A percentile compares a stretch with the other conserved stretches of the same genome.
Evolutionary conservation across 78 protist genomes (phyloP).

Genomic region (Speleostelium caveatum): DNA sequence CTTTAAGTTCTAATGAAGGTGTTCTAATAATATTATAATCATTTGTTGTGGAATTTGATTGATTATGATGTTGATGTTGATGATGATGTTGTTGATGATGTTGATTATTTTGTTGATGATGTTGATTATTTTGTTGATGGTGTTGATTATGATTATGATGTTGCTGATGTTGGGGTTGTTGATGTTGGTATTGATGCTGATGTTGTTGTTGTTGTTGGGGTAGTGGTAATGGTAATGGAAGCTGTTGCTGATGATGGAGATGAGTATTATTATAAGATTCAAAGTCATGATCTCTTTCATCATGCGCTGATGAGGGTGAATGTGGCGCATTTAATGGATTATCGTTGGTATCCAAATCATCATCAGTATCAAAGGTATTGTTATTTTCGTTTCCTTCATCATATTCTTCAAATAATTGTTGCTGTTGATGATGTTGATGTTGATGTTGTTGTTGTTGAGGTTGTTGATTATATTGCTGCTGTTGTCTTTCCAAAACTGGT

Average conservation of each 20-base stretch:
- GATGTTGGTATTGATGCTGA: background rate
- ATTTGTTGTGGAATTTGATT: background rate
- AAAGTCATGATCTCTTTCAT: background rate
- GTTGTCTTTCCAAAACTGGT: constrained; percentile 34
- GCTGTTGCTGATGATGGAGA: background rate
- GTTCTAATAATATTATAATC: constrained; percentile 14
- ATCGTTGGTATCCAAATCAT: background rate
- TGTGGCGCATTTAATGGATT: background rate
- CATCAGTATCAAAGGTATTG: background rate
- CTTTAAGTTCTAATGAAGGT: constrained; percentile 55
- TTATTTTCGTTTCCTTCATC: background rate
- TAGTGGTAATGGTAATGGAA: background rate
- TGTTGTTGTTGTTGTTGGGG: background rate
- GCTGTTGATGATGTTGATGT: constrained; percentile 29
- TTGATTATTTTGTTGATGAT: background rate
- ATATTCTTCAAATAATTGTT: background rate
- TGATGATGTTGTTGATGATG: constrained; percentile 12
- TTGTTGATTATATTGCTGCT: background rate
- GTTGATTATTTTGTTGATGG: constrained; percentile 2
- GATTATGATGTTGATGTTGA: constrained; percentile 10
- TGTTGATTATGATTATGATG: constrained; percentile 5
- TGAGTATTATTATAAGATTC: background rate
- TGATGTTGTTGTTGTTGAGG: background rate
- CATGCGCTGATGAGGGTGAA: background rate
- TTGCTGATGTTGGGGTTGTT: background rate